Evolutionary conservation across 352 stramenopile species (phyloP).

Genomic region (Phytopythium mirpurense): DNA sequence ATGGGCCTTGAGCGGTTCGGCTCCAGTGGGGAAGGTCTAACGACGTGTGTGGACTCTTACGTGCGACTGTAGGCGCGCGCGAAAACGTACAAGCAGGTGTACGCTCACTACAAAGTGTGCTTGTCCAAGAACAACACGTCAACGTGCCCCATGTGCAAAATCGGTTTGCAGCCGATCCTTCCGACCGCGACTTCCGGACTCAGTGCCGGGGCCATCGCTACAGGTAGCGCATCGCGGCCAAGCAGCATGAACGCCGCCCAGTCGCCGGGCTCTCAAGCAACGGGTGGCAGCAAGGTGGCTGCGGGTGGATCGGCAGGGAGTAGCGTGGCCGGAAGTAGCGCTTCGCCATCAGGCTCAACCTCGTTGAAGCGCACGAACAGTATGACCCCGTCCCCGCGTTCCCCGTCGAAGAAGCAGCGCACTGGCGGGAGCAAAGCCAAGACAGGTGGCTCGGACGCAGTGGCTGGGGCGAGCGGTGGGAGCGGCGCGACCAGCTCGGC

Average conservation of each 20-base stretch:
- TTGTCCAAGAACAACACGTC: constrained; percentile 70
- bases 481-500: not conserved
- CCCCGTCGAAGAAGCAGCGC: constrained; percentile 68
- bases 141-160: constrained; percentile 85
- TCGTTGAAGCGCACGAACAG: constrained; percentile 48
- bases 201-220: not conserved
- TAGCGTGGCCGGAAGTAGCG: constrained; percentile 10
- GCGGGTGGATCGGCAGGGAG: not conserved
- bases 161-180: constrained; percentile 60
- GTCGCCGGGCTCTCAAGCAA: constrained; percentile 23
- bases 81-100: constrained; percentile 86
- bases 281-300: not conserved
- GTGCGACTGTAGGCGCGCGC: constrained; percentile 35
- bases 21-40: not conserved
- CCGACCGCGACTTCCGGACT: constrained; percentile 5
- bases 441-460: constrained; percentile 24
- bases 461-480: constrained; percentile 6
- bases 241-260: constrained; percentile 6
- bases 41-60: not conserved
- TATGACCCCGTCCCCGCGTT: constrained; percentile 55
- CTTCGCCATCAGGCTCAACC: constrained; percentile 31
- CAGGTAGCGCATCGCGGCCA: not conserved
- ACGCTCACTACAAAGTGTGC: constrained; percentile 77
- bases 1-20: constrained; percentile 1
- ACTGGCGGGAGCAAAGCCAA: constrained; percentile 29